Evolutionary conservation across 768 basidiomycete genomes (phyloP).

Genomic region (Lactarius quietus): DNA sequence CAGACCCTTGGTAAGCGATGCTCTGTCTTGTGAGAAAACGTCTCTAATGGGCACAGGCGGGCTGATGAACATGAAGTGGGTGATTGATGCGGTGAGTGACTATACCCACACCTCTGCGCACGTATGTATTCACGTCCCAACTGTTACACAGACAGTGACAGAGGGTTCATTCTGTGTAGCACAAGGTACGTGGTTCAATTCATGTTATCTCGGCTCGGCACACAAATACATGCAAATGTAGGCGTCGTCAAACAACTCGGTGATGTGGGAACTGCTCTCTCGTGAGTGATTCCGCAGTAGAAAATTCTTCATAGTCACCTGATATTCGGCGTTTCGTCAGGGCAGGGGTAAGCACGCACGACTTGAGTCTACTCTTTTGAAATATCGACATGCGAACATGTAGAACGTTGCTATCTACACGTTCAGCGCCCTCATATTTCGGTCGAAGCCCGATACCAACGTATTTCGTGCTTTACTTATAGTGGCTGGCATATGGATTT

Average conservation of each 20-base stretch:
- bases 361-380: not conserved
- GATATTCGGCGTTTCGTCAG: not conserved
- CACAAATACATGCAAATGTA: not conserved
- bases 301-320: not conserved
- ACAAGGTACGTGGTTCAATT: conserved; percentile 15
- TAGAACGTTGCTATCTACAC: conserved; percentile 42
- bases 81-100: conserved; percentile 33
- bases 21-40: not conserved
- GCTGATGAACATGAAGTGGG: conserved; percentile 38
- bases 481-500: conserved; percentile 38
- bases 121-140: not conserved
- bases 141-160: conserved; percentile 1
- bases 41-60: conserved; percentile 32
- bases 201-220: not conserved
- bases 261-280: conserved; percentile 24
- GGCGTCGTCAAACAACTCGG: conserved; percentile 23
- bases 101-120: not conserved
- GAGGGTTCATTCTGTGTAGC: conserved; percentile 14
- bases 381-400: not conserved
- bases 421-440: conserved; percentile 38
- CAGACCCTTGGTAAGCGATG: conserved; percentile 30
- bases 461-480: conserved; percentile 35
- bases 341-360: conserved; percentile 14
- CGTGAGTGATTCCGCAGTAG: conserved; percentile 17
- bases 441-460: conserved; percentile 31